Evolutionary conservation across 106 monocot genomes (phyloP), one percentile per base, ranked within the genome.

Genomic region (Allium fistulosum): DNA sequence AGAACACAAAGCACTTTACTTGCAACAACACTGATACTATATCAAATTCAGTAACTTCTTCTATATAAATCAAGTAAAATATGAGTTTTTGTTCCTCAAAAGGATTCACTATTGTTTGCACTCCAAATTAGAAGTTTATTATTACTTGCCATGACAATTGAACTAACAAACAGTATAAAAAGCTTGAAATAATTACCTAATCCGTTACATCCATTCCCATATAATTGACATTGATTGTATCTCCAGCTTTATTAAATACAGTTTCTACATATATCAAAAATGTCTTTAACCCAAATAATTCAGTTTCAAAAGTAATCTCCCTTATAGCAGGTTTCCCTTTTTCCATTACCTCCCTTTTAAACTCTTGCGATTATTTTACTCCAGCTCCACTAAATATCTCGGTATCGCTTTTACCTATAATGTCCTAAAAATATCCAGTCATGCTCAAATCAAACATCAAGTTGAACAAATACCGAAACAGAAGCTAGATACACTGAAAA

Each of bases 391-490:
- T 65, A 61, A 85, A 82, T 66, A 90, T 90, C 63, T 90, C 85
- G 2, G 67, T 68, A 72, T 90, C 90, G 48, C 84, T 90, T 78
- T 90, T 90, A 70, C 90, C 90, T 77, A 90, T 90, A 69, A 90
- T 80, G 58, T 90, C 85, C 85, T 90, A 76, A 57, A 75, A 77
- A 72, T 22, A 22, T 59, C 60, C 45, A 71, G 72, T 65, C 46
- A 56, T 17, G 65, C 49, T 66, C 28, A 17, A 53, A 71, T 75
- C 74, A 82, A 61, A 57, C 52, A n/a, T 57, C 57, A 61, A 62
- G 53, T 46, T 22, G 62, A 15, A 1, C 64, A 64, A 26, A 53
- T 51, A 18, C 3, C 49, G 26, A 48, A 37, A 16, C 8, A 58
- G 26, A 61, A 61, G 45, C 28, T 6, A 22, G 22, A 22, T 22